These are phyloP conservation scores for Elongisporangium senticosum DNA, from an alignment of 352 stramenopile genomes.

Conservation along the genomic window DNA sequence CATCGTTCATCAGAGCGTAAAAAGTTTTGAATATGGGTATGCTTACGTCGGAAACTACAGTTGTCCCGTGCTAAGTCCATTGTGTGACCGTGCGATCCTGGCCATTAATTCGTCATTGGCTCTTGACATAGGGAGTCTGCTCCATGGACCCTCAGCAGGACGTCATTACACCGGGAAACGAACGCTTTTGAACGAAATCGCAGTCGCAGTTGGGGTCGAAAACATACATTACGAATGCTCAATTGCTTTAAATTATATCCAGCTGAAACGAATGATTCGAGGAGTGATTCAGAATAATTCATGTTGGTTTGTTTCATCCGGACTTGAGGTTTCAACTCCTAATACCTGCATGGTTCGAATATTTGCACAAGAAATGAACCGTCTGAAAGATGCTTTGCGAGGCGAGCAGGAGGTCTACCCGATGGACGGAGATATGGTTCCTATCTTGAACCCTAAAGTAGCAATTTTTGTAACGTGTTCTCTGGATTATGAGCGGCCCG, in stretches of 20 bases:
- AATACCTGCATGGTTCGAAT: conserved; percentile 18
- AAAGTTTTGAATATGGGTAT: conserved; percentile 59
- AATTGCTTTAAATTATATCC: conserved; percentile 19
- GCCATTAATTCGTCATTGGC: conserved; percentile 51
- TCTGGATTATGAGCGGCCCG: conserved; percentile 19
- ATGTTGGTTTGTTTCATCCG: conserved; percentile 36
- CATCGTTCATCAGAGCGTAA: conserved; percentile 50
- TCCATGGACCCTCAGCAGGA: conserved; percentile 20
- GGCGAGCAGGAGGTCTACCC: conserved; percentile 22
- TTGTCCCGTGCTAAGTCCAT: conserved; percentile 40
- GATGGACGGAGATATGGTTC: conserved; percentile 26
- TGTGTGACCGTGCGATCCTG: conserved; percentile 52
- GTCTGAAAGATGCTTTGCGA: conserved; percentile 38
- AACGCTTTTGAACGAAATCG: conserved; percentile 38
- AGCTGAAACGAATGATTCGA: conserved; percentile 34
- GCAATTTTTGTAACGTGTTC: conserved; percentile 30
- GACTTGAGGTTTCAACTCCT: conserved; percentile 19
- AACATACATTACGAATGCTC: conserved; percentile 34
- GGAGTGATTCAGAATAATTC: conserved; percentile 34
- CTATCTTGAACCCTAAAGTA: conserved; percentile 28
- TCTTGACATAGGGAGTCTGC: conserved; percentile 39
- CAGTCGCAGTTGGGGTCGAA: conserved; percentile 36
- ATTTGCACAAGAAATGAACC: conserved; percentile 40
- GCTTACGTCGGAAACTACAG: conserved; percentile 44
- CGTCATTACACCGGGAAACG: conserved; percentile 28